phyloP scores from a whole-genome alignment of 768 basidiomycete genomes.

The Jaapia argillacea region DNA sequence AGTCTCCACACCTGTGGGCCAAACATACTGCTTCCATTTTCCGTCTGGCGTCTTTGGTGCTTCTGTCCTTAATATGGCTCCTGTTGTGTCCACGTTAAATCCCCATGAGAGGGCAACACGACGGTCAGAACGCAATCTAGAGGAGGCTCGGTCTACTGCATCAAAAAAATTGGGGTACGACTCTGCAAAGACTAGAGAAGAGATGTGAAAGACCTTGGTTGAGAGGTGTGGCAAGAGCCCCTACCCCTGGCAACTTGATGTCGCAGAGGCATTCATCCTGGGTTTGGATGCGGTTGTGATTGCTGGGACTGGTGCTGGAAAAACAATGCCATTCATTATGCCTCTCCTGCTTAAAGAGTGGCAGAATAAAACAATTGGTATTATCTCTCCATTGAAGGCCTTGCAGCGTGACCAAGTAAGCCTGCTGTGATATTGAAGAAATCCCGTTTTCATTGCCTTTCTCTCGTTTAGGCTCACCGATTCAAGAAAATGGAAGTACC shows the following conservation, averaged over 20 bases:
- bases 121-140: too few relatives aligned
- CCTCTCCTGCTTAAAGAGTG: slow-evolving; percentile 2
- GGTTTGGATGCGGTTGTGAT: slow-evolving; percentile 7
- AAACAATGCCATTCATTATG: slow-evolving; percentile 4
- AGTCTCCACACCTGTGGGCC: too few relatives aligned
- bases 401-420: slow-evolving; percentile 1
- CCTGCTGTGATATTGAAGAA: too few relatives aligned
- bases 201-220: slow-evolving; percentile 7
- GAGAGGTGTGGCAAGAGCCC: slow-evolving; percentile 9
- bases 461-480: too few relatives aligned
- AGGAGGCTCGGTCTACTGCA: too few relatives aligned
- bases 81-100: too few relatives aligned
- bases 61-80: too few relatives aligned
- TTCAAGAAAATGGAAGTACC: too few relatives aligned
- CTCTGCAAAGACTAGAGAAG: slow-evolving; percentile 8
- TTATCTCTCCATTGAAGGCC: slow-evolving; percentile 4
- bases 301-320: slow-evolving; percentile 8
- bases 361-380: slow-evolving; percentile 3
- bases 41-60: too few relatives aligned
- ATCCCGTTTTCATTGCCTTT: too few relatives aligned
- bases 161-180: slow-evolving; percentile 4
- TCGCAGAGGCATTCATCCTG: slow-evolving; percentile 8
- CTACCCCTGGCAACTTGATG: slow-evolving; percentile 8
- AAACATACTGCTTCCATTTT: too few relatives aligned
- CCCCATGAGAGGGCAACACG: too few relatives aligned